Conservation (phyloP, 108 stramenopile genomes). For the Mediolabrus comicus region DNA sequence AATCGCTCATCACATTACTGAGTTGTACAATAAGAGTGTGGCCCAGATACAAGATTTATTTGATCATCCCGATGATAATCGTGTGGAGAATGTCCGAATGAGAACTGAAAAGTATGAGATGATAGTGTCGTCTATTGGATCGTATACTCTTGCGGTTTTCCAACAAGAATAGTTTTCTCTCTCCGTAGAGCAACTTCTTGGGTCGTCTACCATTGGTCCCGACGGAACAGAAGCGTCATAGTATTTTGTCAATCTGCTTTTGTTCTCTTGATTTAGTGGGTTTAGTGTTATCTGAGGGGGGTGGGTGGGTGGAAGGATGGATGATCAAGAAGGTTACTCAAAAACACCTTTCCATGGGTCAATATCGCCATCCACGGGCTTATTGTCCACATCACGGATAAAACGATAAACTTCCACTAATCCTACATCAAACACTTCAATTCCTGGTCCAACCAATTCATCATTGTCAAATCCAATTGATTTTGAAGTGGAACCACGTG, state of each 20-base stretch:
- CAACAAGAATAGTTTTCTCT: conserved; percentile 45
- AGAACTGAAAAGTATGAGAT: conserved; percentile 76
- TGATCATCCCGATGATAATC: conserved; percentile 54
- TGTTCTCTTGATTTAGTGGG: not conserved
- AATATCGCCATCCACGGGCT: conserved; percentile 41
- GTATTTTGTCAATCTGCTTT: too few relatives aligned
- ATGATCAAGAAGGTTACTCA: too few relatives aligned
- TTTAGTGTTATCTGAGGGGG: conserved; percentile 1
- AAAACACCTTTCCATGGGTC: conserved; percentile 42
- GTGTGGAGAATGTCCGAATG: conserved; percentile 72
- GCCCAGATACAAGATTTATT: conserved; percentile 65
- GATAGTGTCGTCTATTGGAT: conserved; percentile 72
- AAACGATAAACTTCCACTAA: conserved; percentile 46
- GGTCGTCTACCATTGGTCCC: not conserved
- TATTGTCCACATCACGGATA: conserved; percentile 44
- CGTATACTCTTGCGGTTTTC: conserved; percentile 68
- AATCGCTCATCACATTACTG: conserved; percentile 69
- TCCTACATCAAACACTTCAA: conserved; percentile 47
- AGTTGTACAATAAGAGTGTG: conserved; percentile 63
- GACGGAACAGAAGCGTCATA: too few relatives aligned
- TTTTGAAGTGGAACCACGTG: conserved; percentile 38
- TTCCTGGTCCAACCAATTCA: conserved; percentile 35
- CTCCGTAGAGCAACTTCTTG: not conserved
- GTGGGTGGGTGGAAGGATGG: too few relatives aligned
- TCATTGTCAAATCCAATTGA: conserved; percentile 41